Evolutionary conservation across 2,329 filamentous ascomycete genomes (phyloP).

Genomic region (Dothiorella sarmentorum): DNA sequence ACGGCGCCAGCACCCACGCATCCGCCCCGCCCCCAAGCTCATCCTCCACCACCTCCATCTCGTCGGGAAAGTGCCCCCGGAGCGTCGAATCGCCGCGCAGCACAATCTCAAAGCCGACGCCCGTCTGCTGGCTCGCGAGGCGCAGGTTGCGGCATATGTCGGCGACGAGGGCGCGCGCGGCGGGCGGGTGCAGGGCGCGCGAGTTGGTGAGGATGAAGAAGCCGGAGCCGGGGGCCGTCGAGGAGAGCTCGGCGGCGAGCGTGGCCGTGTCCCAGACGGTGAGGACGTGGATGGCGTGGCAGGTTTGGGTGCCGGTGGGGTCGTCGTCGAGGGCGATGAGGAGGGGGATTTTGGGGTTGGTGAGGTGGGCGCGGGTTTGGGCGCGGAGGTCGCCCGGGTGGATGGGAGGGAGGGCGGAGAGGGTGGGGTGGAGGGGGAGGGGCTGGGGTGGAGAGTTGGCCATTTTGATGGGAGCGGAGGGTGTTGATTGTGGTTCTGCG

Average conservation of each 20-base stretch:
- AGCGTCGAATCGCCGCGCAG: conserved; percentile 57
- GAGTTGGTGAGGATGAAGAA: conserved; percentile 63
- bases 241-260: conserved; percentile 45
- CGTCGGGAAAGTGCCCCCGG: conserved; percentile 55
- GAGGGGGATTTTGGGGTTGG: conserved; percentile 24
- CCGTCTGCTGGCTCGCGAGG: conserved; percentile 40
- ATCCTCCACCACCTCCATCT: conserved; percentile 51
- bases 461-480: no score
- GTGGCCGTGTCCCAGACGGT: conserved; percentile 51
- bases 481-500: no score
- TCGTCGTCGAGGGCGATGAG: conserved; percentile 52
- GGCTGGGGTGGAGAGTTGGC: neutral
- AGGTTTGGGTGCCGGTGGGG: conserved; percentile 61
- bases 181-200: conserved; percentile 50
- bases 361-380: conserved; percentile 24
- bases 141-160: conserved; percentile 52
- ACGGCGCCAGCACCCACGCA: conserved; percentile 56
- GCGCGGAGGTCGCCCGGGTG: conserved; percentile 22
- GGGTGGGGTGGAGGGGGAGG: conserved; percentile 20
- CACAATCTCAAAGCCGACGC: conserved; percentile 51
- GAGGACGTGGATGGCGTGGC: conserved; percentile 55
- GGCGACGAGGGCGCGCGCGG: conserved; percentile 47
- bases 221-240: conserved; percentile 38
- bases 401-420: conserved; percentile 23
- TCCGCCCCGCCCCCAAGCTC: conserved; percentile 48